These are phyloP conservation scores for Pythium phragmiticola DNA, from an alignment of 352 stramenopile genomes.

Conservation along the genomic window DNA sequence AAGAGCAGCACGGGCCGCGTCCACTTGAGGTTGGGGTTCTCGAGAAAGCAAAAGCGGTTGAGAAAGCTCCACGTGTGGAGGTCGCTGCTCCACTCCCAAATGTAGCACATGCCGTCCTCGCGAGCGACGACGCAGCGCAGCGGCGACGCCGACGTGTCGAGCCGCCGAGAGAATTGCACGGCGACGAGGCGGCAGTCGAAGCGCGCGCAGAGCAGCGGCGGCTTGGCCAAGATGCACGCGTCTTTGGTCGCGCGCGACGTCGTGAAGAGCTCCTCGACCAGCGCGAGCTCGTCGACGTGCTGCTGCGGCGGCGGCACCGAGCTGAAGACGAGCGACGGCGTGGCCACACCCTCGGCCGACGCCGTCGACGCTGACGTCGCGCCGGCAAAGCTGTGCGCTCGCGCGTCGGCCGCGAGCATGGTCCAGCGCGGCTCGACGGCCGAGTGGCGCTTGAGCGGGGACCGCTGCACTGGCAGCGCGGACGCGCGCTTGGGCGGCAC, in stretches of 20 bases:
- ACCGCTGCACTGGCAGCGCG: constrained; percentile 1
- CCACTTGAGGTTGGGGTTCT: constrained; percentile 84
- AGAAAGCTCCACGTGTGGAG: constrained; percentile 81
- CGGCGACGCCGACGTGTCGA: constrained; percentile 1
- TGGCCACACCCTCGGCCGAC: constrained; percentile 9
- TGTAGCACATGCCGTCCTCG: constrained; percentile 75
- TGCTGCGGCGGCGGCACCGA: constrained; percentile 23
- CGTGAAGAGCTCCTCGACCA: constrained; percentile 73
- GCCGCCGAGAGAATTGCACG: constrained; percentile 48
- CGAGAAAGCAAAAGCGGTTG: constrained; percentile 77
- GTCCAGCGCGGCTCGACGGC: constrained; percentile 27
- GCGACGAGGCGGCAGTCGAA: constrained; percentile 72
- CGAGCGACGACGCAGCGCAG: constrained; percentile 74
- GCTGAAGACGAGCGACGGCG: constrained; percentile 23
- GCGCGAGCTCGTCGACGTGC: constrained; percentile 62
- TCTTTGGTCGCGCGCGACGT: constrained; percentile 54
- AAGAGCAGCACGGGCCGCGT: constrained; percentile 66
- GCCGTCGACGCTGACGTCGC: constrained; percentile 4
- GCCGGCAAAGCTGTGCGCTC: constrained; percentile 29
- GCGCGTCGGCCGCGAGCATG: constrained; percentile 28
- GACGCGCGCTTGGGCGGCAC: constrained; percentile 45
- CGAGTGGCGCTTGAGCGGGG: constrained; percentile 6
- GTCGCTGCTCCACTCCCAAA: constrained; percentile 85
- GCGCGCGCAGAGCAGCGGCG: constrained; percentile 64
- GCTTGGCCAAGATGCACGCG: constrained; percentile 56